These are phyloP conservation scores for Closterium sp. DNA, from an alignment of 139 green algal genomes.

Conservation along the genomic window DNA sequence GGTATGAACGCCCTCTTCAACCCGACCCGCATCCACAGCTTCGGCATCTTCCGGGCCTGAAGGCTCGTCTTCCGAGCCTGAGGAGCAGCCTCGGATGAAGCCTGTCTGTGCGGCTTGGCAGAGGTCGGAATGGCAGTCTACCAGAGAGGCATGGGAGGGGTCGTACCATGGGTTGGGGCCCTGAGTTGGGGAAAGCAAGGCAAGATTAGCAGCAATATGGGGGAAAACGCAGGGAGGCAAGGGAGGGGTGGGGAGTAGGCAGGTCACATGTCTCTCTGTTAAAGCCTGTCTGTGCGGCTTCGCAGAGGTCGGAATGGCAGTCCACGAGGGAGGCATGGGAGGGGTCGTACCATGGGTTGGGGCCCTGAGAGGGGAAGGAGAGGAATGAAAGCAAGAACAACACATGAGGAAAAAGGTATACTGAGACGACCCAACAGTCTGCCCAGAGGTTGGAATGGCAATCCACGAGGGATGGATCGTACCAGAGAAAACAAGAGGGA, in stretches of 20 bases:
- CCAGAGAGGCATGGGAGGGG: neutral
- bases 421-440: too few relatives aligned
- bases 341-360: conserved; percentile 15
- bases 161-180: conserved; percentile 16
- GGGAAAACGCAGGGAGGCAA: too few relatives aligned
- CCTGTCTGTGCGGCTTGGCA: conserved; percentile 9
- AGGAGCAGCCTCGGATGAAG: conserved; percentile 5
- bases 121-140: neutral
- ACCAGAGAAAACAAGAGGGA: too few relatives aligned
- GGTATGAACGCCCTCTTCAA: neutral
- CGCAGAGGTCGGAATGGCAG: neutral
- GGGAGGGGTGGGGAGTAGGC: too few relatives aligned
- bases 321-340: neutral
- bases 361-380: neutral
- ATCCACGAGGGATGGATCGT: too few relatives aligned
- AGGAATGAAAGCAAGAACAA: too few relatives aligned
- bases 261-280: too few relatives aligned
- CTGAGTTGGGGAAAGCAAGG: neutral
- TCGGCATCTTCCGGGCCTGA: too few relatives aligned
- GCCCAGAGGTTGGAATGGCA: too few relatives aligned
- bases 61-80: neutral
- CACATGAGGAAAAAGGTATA: too few relatives aligned
- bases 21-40: too few relatives aligned
- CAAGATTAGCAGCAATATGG: too few relatives aligned
- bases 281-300: neutral